Evolutionary conservation across 1,139 yeast species (phyloP).

Genomic region (Taphrina wiesneri): DNA sequence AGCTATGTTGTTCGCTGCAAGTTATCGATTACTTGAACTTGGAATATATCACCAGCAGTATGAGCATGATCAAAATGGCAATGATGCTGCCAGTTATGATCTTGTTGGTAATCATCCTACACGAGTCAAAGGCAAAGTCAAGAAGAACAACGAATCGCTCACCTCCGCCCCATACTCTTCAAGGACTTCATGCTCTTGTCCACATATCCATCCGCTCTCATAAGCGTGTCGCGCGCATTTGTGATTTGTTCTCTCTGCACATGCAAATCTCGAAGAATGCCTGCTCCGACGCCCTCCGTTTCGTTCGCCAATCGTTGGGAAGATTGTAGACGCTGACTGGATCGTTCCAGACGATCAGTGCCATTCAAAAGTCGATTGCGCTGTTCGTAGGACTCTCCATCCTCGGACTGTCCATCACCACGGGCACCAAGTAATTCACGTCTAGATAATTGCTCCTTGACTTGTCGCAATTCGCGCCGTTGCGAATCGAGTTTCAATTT

Average conservation of each 20-base stretch:
- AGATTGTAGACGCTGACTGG: constrained; percentile 79
- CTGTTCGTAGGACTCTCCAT: constrained; percentile 60
- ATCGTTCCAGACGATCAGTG: constrained; percentile 77
- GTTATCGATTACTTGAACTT: constrained; percentile 54
- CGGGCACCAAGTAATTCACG: constrained; percentile 63
- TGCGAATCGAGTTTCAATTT: constrained; percentile 45
- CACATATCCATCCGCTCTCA: constrained; percentile 89
- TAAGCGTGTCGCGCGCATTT: constrained; percentile 66
- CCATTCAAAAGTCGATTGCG: constrained; percentile 78
- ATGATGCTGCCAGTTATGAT: constrained; percentile 93
- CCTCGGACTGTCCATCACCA: constrained; percentile 45
- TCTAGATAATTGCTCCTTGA: neutral
- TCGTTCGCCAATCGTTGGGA: constrained; percentile 89
- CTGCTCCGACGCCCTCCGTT: constrained; percentile 89
- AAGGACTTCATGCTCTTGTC: constrained; percentile 85
- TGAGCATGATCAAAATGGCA: constrained; percentile 78
- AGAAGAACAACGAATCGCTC: constrained; percentile 15
- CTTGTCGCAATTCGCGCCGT: constrained; percentile 36
- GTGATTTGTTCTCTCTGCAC: constrained; percentile 91
- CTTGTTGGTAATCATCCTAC: constrained; percentile 87
- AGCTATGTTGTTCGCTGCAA: too few relatives aligned
- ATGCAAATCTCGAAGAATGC: constrained; percentile 81
- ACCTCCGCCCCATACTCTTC: constrained; percentile 79
- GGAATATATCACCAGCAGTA: constrained; percentile 79
- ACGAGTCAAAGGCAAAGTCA: neutral